Conservation (phyloP, 805 yeast genomes). For the Candida xiaguanensis region DNA sequence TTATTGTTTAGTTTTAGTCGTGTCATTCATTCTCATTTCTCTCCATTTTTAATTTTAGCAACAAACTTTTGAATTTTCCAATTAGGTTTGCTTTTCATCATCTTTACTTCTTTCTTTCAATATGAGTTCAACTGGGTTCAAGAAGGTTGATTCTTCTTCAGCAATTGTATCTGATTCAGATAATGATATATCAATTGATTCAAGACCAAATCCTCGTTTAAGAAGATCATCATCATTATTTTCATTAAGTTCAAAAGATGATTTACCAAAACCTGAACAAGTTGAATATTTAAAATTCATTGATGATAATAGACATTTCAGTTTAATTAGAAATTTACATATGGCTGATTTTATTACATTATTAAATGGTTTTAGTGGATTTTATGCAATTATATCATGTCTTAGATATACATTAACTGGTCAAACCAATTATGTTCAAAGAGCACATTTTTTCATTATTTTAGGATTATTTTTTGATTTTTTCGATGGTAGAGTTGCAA, state of each 20-base stretch:
- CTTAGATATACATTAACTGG: conserved; percentile 73
- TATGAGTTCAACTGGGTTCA: conserved; percentile 7
- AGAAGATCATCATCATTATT: conserved; percentile 54
- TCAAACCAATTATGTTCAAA: conserved; percentile 65
- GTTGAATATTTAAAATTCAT: conserved; percentile 76
- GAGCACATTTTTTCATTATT: conserved; percentile 87
- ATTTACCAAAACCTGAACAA: conserved; percentile 73
- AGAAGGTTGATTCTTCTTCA: conserved; percentile 11
- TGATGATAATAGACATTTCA: conserved; percentile 79
- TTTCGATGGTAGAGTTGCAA: conserved; percentile 95
- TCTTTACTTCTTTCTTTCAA: neutral
- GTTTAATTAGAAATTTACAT: conserved; percentile 82
- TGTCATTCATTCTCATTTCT: too few species aligned
- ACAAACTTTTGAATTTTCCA: too few species aligned
- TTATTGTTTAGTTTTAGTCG: neutral
- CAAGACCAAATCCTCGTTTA: conserved; percentile 24
- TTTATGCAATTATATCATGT: conserved; percentile 84
- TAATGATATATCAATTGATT: conserved; percentile 18
- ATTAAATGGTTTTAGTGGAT: conserved; percentile 91
- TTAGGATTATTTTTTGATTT: conserved; percentile 93
- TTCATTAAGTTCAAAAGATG: conserved; percentile 48
- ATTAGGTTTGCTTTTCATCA: neutral
- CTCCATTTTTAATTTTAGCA: too few species aligned
- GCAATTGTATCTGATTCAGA: conserved; percentile 38
- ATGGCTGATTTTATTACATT: conserved; percentile 95